phyloP scores from a whole-genome alignment of 2,329 filamentous ascomycete species.

The Phyllosticta capitalensis region DNA sequence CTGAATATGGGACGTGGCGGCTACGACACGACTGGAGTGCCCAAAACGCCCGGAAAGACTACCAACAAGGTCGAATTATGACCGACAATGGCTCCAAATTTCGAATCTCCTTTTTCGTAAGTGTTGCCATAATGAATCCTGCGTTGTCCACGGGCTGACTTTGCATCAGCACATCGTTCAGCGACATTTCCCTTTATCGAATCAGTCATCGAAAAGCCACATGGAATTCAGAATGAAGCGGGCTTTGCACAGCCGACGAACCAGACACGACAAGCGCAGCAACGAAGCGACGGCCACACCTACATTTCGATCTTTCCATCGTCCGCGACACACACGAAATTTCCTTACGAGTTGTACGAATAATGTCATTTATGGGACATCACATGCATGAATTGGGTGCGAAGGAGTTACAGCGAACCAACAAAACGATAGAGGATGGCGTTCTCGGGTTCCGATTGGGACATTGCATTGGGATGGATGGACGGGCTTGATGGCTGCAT shows the following conservation, averaged over 20 bases:
- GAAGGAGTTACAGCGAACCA: not conserved
- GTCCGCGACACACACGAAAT: not conserved
- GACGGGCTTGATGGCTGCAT: not conserved
- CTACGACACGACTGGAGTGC: constrained; percentile 41
- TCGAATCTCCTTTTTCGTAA: not conserved
- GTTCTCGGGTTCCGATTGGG: not conserved
- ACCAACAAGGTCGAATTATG: not conserved
- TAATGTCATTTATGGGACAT: not conserved
- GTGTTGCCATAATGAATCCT: not conserved
- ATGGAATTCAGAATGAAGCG: not conserved
- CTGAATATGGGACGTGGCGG: constrained; percentile 39
- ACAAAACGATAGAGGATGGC: not conserved
- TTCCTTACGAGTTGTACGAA: not conserved
- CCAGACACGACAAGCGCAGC: not conserved
- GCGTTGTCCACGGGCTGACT: not conserved
- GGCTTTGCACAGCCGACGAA: not conserved
- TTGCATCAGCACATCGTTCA: not conserved
- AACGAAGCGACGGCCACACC: not conserved
- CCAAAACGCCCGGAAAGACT: constrained; percentile 32
- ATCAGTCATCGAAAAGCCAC: not conserved
- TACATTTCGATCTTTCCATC: not conserved
- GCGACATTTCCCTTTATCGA: not conserved
- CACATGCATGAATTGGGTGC: not conserved
- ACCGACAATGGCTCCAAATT: not conserved
- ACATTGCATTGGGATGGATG: not conserved